Percentiles rank a stretch among this genome's conserved stretches.
Evolutionary conservation across 306 rosid genomes (phyloP).

Genomic region (Quercus mongolica): DNA sequence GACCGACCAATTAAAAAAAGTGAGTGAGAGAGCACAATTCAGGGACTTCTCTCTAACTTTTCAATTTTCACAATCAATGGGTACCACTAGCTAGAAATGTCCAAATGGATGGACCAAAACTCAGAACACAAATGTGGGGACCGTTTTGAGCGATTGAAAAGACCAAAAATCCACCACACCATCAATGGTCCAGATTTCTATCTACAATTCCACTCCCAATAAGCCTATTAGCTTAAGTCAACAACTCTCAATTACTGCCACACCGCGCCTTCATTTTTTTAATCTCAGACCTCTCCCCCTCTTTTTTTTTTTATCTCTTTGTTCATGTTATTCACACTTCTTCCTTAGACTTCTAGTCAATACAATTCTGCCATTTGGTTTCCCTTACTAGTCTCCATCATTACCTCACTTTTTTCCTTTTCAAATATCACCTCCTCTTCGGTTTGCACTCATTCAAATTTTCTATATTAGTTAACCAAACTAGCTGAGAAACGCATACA

Average conservation of each 20-base stretch:
- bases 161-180: conserved; percentile 35
- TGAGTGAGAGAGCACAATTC: not conserved
- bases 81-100: conserved; percentile 15
- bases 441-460: not conserved
- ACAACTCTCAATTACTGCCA: not conserved
- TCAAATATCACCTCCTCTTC: conserved; percentile 11
- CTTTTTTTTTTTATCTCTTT: too few relatives aligned
- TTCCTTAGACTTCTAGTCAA: not conserved
- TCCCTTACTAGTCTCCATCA: conserved; percentile 21
- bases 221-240: not conserved
- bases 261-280: not conserved
- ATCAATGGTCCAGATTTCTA: conserved; percentile 25
- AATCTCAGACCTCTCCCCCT: not conserved
- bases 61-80: conserved; percentile 12
- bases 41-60: not conserved
- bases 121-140: conserved; percentile 18
- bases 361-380: conserved; percentile 27
- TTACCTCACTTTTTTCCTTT: conserved; percentile 17
- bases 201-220: conserved; percentile 27
- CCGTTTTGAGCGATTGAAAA: not conserved
- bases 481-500: not conserved
- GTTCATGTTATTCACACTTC: too few relatives aligned
- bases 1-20: conserved; percentile 18
- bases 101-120: conserved; percentile 42
- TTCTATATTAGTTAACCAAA: not conserved